These are phyloP conservation scores for Thielaviopsis musarum DNA, from an alignment of 2,329 filamentous ascomycete genomes.

Conservation along the genomic window DNA sequence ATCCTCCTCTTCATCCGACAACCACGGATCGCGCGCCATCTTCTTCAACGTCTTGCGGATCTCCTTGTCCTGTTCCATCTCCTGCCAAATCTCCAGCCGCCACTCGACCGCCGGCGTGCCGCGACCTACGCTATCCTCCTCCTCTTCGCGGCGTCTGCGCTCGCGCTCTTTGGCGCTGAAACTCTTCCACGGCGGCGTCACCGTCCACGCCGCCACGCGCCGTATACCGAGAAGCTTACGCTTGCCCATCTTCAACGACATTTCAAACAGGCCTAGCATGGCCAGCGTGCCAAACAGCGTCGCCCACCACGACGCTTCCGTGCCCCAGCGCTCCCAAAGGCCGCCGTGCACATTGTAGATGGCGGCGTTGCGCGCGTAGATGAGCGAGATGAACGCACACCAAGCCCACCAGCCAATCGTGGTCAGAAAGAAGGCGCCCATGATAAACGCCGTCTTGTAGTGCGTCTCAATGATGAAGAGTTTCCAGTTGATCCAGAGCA, in stretches of 20 bases:
- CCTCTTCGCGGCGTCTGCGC: constrained; percentile 5
- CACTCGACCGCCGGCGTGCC: constrained; percentile 22
- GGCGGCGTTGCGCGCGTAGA: constrained; percentile 35
- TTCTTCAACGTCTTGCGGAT: constrained; percentile 26
- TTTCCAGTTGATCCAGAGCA: constrained; percentile 61
- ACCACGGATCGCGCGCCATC: constrained; percentile 21
- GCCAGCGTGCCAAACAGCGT: constrained; percentile 47
- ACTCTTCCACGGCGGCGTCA: constrained; percentile 17
- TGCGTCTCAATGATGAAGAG: constrained; percentile 66
- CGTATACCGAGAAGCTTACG: constrained; percentile 25
- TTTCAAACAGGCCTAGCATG: constrained; percentile 46
- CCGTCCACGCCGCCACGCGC: constrained; percentile 11
- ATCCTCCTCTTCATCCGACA: background rate
- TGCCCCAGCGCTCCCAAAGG: constrained; percentile 50
- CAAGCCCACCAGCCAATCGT: constrained; percentile 53
- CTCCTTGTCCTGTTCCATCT: constrained; percentile 34
- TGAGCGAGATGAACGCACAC: constrained; percentile 52
- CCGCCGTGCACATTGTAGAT: constrained; percentile 53
- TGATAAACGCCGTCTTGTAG: constrained; percentile 51
- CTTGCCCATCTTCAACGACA: constrained; percentile 36
- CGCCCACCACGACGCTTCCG: constrained; percentile 57
- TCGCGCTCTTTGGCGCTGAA: constrained; percentile 17
- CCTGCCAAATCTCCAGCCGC: constrained; percentile 40
- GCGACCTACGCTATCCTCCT: constrained; percentile 6
- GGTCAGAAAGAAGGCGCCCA: constrained; percentile 40